These are phyloP conservation scores for Hypsizygus ulmarius DNA, from an alignment of 1,284 basidiomycete species.

Conservation along the genomic window DNA sequence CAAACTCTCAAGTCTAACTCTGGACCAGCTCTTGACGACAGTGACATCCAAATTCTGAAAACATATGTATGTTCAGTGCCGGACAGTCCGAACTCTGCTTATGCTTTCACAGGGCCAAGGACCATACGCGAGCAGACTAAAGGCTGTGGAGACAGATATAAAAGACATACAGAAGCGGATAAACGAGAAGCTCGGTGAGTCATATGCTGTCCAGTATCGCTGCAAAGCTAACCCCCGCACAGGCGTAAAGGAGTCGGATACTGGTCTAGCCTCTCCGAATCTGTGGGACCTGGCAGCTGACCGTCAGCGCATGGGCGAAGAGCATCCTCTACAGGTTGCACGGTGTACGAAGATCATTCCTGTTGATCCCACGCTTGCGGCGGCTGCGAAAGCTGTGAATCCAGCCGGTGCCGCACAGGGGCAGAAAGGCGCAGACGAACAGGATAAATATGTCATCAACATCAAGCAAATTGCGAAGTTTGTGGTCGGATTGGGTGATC, in stretches of 20 bases:
- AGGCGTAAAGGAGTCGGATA: slow-evolving; percentile 98
- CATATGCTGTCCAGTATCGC: not conserved
- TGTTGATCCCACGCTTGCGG: slow-evolving; percentile 69
- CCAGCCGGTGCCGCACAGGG: slow-evolving; percentile 74
- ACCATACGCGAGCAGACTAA: slow-evolving; percentile 88
- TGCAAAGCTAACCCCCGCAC: slow-evolving; percentile 11
- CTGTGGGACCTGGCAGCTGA: slow-evolving; percentile 94
- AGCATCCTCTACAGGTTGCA: slow-evolving; percentile 95
- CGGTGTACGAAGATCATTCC: slow-evolving; percentile 99
- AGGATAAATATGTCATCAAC: slow-evolving; percentile 99
- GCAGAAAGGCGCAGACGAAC: slow-evolving; percentile 91
- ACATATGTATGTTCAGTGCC: slow-evolving; percentile 72
- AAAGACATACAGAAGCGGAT: slow-evolving; percentile 97
- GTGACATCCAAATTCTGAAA: slow-evolving; percentile 98
- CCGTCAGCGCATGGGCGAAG: slow-evolving; percentile 85
- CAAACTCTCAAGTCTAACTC: slow-evolving; percentile 4
- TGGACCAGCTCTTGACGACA: slow-evolving; percentile 85
- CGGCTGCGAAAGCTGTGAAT: slow-evolving; percentile 71
- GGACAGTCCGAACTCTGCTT: slow-evolving; percentile 15
- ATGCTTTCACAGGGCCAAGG: slow-evolving; percentile 81
- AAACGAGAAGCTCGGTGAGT: slow-evolving; percentile 89
- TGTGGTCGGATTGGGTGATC: slow-evolving; percentile 95
- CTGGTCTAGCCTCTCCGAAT: slow-evolving; percentile 94
- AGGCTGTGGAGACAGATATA: slow-evolving; percentile 90
- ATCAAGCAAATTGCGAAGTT: slow-evolving; percentile 99